A percentile compares a stretch with the other conserved stretches of the same genome.
These are phyloP conservation scores for Catenaria anguillulae DNA, from an alignment of 371 early-diverging fungal species.

Conservation along the genomic window DNA sequence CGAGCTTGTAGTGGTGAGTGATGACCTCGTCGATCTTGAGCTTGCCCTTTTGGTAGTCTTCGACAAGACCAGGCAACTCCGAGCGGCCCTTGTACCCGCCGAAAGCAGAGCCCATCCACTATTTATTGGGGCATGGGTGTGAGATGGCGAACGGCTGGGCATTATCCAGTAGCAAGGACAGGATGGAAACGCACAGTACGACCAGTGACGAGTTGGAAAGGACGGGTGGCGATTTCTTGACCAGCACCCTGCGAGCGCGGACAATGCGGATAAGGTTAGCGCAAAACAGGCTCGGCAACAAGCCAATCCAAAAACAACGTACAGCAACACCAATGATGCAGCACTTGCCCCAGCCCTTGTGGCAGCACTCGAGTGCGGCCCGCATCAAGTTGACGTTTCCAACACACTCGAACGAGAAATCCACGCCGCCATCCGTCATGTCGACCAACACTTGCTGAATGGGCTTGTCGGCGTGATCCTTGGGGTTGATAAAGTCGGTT, in stretches of 20 bases:
- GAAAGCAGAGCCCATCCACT: constrained; percentile 94
- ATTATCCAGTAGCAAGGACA: too few relatives aligned
- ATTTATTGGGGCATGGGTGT: too few relatives aligned
- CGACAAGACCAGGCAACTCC: constrained; percentile 74
- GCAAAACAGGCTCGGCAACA: too few relatives aligned
- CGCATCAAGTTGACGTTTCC: constrained; percentile 81
- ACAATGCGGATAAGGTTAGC: too few relatives aligned
- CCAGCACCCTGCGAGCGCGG: too few relatives aligned
- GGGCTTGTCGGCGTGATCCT: constrained; percentile 45
- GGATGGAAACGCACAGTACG: too few relatives aligned
- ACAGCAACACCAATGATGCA: constrained; percentile 2
- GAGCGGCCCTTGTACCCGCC: constrained; percentile 91
- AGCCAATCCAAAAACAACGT: too few relatives aligned
- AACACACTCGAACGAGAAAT: constrained; percentile 91
- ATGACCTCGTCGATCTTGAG: constrained; percentile 83
- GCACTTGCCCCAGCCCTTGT: constrained; percentile 63
- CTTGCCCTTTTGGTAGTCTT: constrained; percentile 62
- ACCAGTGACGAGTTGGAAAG: constrained; percentile 88
- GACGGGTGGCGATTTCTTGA: constrained; percentile 79
- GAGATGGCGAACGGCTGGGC: constrained; percentile 47
- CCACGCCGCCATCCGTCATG: constrained; percentile 86
- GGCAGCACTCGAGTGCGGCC: constrained; percentile 75
- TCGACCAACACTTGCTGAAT: constrained; percentile 76
- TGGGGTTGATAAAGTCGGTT: constrained; percentile 83
- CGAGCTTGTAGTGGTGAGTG: constrained; percentile 62